Evolutionary conservation across 441 rosid species (phyloP), one percentile per base, ranked within the genome.

Genomic region (Bocquillonia castaneifolia): DNA sequence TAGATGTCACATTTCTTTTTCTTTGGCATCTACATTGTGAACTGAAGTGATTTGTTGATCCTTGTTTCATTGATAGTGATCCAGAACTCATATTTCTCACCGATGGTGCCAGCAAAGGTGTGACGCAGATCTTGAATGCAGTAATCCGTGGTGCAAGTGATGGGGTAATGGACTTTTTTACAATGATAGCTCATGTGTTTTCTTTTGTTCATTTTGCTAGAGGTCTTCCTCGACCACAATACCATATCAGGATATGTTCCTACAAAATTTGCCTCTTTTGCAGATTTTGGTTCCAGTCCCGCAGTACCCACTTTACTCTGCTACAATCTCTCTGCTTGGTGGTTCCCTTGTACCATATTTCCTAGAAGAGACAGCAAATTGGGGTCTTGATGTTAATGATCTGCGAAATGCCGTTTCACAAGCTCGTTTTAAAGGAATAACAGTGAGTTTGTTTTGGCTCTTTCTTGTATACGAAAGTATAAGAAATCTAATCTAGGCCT

Each of bases 31-130:
- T 36, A 60, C 20, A 50, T 47, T 23, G n/a, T 29, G 60, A 64
- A 72, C 76, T 37, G 40, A 73, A 65, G 23, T 47, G 22, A 5
- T 59, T 53, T 3, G 31, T 57, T 59, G 57, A 73, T 57, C 77
- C 72, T 32, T 74, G 70, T 47, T 62, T 82, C 50, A 47, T 64
- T 72, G 60, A 71, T 87, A 88, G 99, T 75, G 97, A 93, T 66
- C 96, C 96, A 42, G 99, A 93, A 73, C 91, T 87, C 79, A 86
- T 93, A 75, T 93, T 78, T 76, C 99, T 93, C 68, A 91, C 99
- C 20, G 97, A 88, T 81, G 99, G 97, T 77, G 99, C 99, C 13
- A 91, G 99, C 84, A 93, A 89, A 85, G 97, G 96, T 81, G 96
- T 93, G 63, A 93, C 89, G 97, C 96, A 91, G 81, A 89, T 87